phyloP scores from a whole-genome alignment of 345 rosid genomes.

The Zanthoxylum bungeanum region DNA sequence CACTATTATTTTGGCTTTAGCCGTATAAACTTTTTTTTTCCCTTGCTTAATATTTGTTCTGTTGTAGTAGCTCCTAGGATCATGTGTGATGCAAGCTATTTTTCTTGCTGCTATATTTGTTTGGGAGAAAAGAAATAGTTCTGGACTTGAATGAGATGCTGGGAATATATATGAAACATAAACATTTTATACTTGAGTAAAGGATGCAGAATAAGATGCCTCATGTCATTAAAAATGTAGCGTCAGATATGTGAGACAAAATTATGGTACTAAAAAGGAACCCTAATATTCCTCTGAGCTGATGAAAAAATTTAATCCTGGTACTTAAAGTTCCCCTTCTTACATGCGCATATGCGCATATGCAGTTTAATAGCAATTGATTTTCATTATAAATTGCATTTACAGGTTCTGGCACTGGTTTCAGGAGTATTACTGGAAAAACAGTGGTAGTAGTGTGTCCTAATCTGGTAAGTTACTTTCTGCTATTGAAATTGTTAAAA shows the following conservation, averaged over 20 bases:
- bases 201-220: neutral
- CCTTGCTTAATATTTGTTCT: neutral
- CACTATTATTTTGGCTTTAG: conserved; percentile 21
- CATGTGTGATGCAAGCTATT: neutral
- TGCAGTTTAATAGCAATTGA: no score
- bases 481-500: conserved; percentile 9
- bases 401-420: conserved; percentile 77
- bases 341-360: neutral
- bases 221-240: neutral
- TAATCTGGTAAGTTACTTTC: conserved; percentile 69
- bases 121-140: neutral
- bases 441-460: conserved; percentile 83
- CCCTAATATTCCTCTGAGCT: neutral
- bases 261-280: neutral
- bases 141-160: neutral
- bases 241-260: neutral
- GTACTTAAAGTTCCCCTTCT: no score
- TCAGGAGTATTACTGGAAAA: conserved; percentile 89
- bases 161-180: neutral
- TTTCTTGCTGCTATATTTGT: neutral
- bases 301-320: no score
- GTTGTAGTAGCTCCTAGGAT: neutral
- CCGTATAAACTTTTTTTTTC: neutral
- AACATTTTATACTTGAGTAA: neutral
- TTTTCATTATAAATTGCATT: conserved; percentile 10